A percentile compares a stretch with the other conserved stretches of the same genome.
Conservation (phyloP, 148 eudicot species). For the Rhododendron ferrugineum region DNA sequence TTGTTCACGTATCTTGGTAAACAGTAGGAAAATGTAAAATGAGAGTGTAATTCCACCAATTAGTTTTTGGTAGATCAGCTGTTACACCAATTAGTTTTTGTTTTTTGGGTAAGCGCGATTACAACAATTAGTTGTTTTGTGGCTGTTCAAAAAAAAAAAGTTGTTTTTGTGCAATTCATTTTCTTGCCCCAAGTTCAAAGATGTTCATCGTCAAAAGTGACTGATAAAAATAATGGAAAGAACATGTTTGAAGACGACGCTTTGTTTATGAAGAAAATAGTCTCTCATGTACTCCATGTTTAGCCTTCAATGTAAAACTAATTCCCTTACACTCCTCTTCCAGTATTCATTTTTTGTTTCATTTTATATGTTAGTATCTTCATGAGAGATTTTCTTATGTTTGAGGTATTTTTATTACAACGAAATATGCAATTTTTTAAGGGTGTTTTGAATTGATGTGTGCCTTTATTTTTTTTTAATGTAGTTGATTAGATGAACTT, state of each 20-base stretch:
- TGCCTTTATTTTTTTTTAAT: too few species aligned
- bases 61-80: too few species aligned
- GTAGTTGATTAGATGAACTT: too few species aligned
- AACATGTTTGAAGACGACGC: neutral
- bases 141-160: too few species aligned
- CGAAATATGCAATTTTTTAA: too few species aligned
- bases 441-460: too few species aligned
- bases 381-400: neutral
- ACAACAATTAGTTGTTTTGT: too few species aligned
- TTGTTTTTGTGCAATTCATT: too few species aligned
- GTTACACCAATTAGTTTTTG: neutral
- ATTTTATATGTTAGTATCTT: neutral
- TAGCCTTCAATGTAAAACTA: neutral
- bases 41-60: neutral
- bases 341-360: neutral
- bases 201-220: neutral
- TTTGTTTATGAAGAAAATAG: neutral
- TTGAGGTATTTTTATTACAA: too few species aligned
- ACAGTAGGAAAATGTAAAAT: too few species aligned
- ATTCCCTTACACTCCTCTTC: neutral
- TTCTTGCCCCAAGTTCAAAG: neutral
- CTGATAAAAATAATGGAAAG: neutral
- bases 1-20: too few species aligned
- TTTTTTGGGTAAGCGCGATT: too few species aligned
- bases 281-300: neutral